These are phyloP conservation scores for Botrytis porri DNA, from an alignment of 2,329 filamentous ascomycete species.

Conservation along the genomic window DNA sequence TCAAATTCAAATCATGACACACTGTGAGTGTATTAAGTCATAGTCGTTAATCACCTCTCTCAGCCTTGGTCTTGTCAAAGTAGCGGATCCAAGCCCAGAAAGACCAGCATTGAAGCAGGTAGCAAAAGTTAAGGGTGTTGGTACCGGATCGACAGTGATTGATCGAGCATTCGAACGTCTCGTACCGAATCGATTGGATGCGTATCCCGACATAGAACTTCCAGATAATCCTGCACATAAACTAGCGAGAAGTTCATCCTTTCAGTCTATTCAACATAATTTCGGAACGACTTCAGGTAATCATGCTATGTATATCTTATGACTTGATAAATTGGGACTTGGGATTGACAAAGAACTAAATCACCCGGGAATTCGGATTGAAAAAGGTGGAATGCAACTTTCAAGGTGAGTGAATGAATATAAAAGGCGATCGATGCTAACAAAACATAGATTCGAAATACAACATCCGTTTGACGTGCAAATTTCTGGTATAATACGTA, in stretches of 20 bases:
- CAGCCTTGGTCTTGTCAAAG: conserved; percentile 42
- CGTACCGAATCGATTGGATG: conserved; percentile 41
- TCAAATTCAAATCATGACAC: not conserved
- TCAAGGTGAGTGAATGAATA: not conserved
- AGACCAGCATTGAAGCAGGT: conserved; percentile 39
- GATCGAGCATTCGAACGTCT: conserved; percentile 43
- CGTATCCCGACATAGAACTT: conserved; percentile 37
- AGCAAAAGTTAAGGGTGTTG: conserved; percentile 44
- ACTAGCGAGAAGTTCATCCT: conserved; percentile 42
- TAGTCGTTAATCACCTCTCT: not conserved
- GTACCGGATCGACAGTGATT: conserved; percentile 47
- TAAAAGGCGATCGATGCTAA: not conserved
- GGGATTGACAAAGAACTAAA: not conserved
- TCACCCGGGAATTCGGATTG: not conserved
- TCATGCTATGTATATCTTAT: conserved; percentile 43
- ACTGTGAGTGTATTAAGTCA: too few species aligned
- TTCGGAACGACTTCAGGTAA: conserved; percentile 47
- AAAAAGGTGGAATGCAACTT: conserved; percentile 2
- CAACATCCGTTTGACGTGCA: conserved; percentile 10
- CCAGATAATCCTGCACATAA: conserved; percentile 41
- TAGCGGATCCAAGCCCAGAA: conserved; percentile 36
- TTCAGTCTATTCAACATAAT: conserved; percentile 42
- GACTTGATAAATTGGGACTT: conserved; percentile 31
- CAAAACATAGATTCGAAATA: not conserved
- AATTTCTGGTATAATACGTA: conserved; percentile 10